Base-by-base conservation (phyloP, 345 rosid species). In the Eucalyptus leucophloia region DNA sequence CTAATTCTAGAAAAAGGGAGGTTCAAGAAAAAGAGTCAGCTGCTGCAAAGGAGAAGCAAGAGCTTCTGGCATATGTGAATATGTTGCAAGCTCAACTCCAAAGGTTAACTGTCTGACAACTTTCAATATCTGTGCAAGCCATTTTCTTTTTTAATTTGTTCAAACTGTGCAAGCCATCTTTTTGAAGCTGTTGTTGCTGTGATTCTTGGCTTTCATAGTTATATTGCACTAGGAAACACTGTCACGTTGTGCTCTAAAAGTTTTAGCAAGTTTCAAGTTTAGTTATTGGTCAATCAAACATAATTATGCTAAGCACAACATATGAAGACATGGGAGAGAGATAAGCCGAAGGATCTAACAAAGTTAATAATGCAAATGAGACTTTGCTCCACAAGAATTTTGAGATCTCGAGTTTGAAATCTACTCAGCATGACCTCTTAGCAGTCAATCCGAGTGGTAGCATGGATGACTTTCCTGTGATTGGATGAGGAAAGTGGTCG, bases 1-100 rank as follows among this genome's bases (percentile, higher is more conserved):
- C 95, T 87, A 96, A 93, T 90, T 95, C 98, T 89, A 96, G 93
- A 94, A 91, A 93, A 86, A 95, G 94, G 91, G 99, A 98, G 82
- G 94, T 96, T 91, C 92, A 94, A 88, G 95, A 93, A 92, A 95
- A 91, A 89, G 99, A 97, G 92, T 91, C 96, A 89, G 92, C 92
- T 88, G 95, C 97, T 82, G 87, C 93, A 88, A 94, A 94, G 90
- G 98, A 94, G 91, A 97, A 95, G 94, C 96, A 98, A 93, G 99
- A 98, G 91, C 98, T 98, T 90, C 91, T 96, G 87, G 95, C 97
- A 60, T 96, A 95, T 88, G 97, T 94, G 87, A 96, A 93, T 91
- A 88, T 92, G 91, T 92, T 97, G 89, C 96, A 96, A 92, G 92
- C 95, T 54, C 98, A 98, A 91, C 94, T 98, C 89, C 98, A 97